Percentiles rank a stretch among this genome's conserved stretches.
These are phyloP conservation scores for Luzula sylvatica DNA, from an alignment of 176 grass and related monocot species.

Conservation along the genomic window DNA sequence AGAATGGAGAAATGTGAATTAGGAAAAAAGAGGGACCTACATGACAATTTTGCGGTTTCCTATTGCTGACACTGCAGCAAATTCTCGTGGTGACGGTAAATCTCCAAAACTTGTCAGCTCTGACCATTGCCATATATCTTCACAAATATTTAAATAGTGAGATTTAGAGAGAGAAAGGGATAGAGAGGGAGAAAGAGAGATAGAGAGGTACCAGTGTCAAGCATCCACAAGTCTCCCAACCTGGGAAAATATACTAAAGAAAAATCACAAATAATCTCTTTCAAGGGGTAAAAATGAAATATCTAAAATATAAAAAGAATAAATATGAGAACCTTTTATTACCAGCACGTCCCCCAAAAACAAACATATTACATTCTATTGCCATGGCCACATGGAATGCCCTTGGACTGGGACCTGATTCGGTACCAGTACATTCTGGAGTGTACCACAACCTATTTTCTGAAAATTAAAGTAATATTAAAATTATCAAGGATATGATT, in stretches of 20 bases:
- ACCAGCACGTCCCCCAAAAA: slow-evolving; percentile 75
- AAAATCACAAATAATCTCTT: slow-evolving; percentile 4
- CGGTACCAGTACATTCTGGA: slow-evolving; percentile 64
- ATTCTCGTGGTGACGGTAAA: slow-evolving; percentile 83
- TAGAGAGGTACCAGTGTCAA: slow-evolving; percentile 56
- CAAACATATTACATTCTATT: slow-evolving; percentile 68
- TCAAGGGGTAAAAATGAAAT: not conserved
- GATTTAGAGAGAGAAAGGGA: not conserved
- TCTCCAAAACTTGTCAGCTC: slow-evolving; percentile 88
- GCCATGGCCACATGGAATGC: slow-evolving; percentile 71
- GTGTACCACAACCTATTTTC: slow-evolving; percentile 88
- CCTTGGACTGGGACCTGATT: slow-evolving; percentile 51
- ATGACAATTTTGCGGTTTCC: slow-evolving; percentile 93
- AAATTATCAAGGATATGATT: not conserved
- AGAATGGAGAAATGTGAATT: slow-evolving; percentile 1
- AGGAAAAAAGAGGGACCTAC: slow-evolving; percentile 26
- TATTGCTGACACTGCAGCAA: slow-evolving; percentile 74
- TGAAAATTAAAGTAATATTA: slow-evolving; percentile 20
- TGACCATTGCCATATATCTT: slow-evolving; percentile 94
- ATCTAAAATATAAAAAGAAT: not conserved
- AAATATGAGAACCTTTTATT: slow-evolving; percentile 47
- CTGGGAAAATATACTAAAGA: slow-evolving; percentile 23
- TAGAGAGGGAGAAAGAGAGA: not conserved
- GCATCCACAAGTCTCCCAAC: slow-evolving; percentile 98
- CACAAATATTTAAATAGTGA: slow-evolving; percentile 23